Evolutionary conservation across 2,329 filamentous ascomycete species (phyloP).

Genomic region (Colletotrichum agaves): DNA sequence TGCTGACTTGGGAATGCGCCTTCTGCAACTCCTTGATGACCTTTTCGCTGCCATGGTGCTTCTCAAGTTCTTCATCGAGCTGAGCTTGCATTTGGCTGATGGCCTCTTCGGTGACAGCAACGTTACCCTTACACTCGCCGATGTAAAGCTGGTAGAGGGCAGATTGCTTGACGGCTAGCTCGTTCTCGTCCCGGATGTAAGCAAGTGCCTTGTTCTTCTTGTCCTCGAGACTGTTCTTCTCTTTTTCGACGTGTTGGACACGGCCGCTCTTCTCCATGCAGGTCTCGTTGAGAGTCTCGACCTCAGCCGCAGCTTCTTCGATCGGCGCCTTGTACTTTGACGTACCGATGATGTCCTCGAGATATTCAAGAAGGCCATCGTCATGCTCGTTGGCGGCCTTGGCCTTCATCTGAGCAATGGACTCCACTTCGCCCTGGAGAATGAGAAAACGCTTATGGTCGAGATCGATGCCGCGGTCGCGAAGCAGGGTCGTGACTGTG

Average conservation of each 20-base stretch:
- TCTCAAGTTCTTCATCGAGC: slow-evolving; percentile 87
- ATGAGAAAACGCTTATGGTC: slow-evolving; percentile 99
- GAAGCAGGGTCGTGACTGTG: slow-evolving; percentile 85
- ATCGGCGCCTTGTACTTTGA: slow-evolving; percentile 98
- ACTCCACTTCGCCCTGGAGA: slow-evolving; percentile 96
- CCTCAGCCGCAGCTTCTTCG: slow-evolving; percentile 89
- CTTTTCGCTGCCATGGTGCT: slow-evolving; percentile 89
- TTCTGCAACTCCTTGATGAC: slow-evolving; percentile 91
- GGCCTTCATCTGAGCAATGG: slow-evolving; percentile 98
- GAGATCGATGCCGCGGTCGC: slow-evolving; percentile 89
- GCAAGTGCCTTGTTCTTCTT: slow-evolving; percentile 96
- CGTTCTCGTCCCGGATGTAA: slow-evolving; percentile 92
- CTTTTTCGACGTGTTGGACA: slow-evolving; percentile 97
- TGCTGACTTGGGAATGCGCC: slow-evolving; percentile 82
- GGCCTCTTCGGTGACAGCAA: slow-evolving; percentile 88
- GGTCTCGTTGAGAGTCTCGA: slow-evolving; percentile 92
- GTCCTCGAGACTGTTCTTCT: slow-evolving; percentile 90
- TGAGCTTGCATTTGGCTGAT: slow-evolving; percentile 90
- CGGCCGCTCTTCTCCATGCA: slow-evolving; percentile 95
- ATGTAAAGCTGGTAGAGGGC: slow-evolving; percentile 93
- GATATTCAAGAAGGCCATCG: slow-evolving; percentile 93
- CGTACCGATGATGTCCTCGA: slow-evolving; percentile 98
- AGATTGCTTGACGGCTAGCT: slow-evolving; percentile 88
- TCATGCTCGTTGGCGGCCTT: slow-evolving; percentile 96
- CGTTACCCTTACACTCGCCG: slow-evolving; percentile 87